A percentile compares a stretch with the other conserved stretches of the same genome.
These are phyloP conservation scores for Colletotrichum orchidophilum DNA, from an alignment of 2,329 filamentous ascomycete genomes.

Conservation along the genomic window DNA sequence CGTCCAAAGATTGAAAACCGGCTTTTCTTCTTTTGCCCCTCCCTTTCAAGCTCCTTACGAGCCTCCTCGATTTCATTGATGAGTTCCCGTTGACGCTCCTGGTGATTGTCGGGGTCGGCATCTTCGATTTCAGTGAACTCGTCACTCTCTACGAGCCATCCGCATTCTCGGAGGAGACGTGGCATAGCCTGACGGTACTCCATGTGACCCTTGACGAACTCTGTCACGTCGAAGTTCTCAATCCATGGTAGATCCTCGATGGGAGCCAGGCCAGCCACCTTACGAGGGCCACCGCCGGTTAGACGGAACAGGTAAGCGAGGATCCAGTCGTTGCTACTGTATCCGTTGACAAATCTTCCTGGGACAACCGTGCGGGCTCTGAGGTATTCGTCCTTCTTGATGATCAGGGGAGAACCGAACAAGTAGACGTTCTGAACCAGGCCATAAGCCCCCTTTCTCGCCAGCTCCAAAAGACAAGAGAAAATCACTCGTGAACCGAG, in stretches of 20 bases:
- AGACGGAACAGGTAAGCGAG: conserved; percentile 94
- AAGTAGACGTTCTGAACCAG: conserved; percentile 95
- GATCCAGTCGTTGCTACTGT: conserved; percentile 96
- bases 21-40: conserved; percentile 67
- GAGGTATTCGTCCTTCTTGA: conserved; percentile 89
- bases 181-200: conserved; percentile 95
- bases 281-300: conserved; percentile 90
- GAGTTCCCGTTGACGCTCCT: conserved; percentile 86
- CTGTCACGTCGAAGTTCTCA: conserved; percentile 90
- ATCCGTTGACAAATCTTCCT: conserved; percentile 95
- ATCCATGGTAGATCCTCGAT: conserved; percentile 81
- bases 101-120: conserved; percentile 93
- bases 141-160: conserved; percentile 90
- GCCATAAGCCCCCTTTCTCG: conserved; percentile 83
- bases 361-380: conserved; percentile 84
- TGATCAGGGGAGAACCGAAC: conserved; percentile 91
- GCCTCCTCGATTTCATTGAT: conserved; percentile 98
- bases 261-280: conserved; percentile 83
- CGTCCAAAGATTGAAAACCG: conserved; percentile 82
- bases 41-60: conserved; percentile 83
- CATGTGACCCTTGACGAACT: conserved; percentile 92
- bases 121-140: conserved; percentile 98
- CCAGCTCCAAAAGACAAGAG: conserved; percentile 87
- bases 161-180: conserved; percentile 83
- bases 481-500: conserved; percentile 93